phyloP scores from a whole-genome alignment of 108 stramenopile genomes.

The Skeletonema marinoi region DNA sequence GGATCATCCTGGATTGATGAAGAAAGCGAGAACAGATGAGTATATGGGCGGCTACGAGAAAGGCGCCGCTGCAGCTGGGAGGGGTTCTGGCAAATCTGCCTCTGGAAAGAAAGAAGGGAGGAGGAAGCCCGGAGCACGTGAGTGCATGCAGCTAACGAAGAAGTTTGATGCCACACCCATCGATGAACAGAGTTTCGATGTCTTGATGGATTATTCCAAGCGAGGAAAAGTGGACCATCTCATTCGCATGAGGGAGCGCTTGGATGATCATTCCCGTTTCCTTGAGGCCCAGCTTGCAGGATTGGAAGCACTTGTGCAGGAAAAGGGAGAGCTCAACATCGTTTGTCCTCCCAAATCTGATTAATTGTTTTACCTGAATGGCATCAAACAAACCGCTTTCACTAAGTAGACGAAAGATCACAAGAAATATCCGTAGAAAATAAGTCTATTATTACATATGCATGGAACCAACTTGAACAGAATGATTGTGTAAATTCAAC shows the following conservation, averaged over 20 bases:
- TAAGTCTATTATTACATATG: neutral
- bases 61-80: slow-evolving; percentile 24
- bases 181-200: slow-evolving; percentile 76
- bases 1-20: slow-evolving; percentile 59
- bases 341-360: neutral
- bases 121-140: slow-evolving; percentile 89
- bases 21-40: slow-evolving; percentile 28
- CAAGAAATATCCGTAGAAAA: neutral
- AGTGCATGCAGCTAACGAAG: slow-evolving; percentile 86
- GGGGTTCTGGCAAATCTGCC: slow-evolving; percentile 19
- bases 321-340: slow-evolving; percentile 55
- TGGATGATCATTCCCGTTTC: slow-evolving; percentile 83
- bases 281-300: slow-evolving; percentile 83
- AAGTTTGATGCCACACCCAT: slow-evolving; percentile 69
- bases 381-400: too few relatives aligned
- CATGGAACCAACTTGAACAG: neutral
- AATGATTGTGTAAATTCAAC: slow-evolving; percentile 27
- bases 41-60: slow-evolving; percentile 19
- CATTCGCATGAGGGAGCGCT: slow-evolving; percentile 86
- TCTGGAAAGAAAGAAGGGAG: slow-evolving; percentile 50
- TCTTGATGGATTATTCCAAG: slow-evolving; percentile 80
- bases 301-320: slow-evolving; percentile 67
- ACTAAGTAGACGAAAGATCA: neutral
- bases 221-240: slow-evolving; percentile 89
- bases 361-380: neutral